Evolutionary conservation across 164 flowering plant species (phyloP), one percentile per base, ranked within the genome.

Genomic region (Vitis rupestris): DNA sequence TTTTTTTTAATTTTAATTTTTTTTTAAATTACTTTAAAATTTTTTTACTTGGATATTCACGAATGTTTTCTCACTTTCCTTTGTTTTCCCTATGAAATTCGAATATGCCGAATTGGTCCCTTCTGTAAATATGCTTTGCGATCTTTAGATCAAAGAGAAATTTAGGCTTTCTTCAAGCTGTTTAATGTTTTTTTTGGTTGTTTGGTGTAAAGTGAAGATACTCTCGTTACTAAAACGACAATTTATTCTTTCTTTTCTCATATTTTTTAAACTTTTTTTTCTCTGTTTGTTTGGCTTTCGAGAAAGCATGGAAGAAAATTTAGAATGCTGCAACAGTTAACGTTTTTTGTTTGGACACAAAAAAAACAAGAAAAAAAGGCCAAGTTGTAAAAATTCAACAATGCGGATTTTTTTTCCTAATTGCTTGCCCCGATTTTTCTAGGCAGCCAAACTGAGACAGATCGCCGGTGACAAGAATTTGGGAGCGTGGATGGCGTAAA

Each of bases 121-220:
- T 23, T 72, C 11, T 72, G 74, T 72, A 72, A 12, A 72, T 65
- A 65, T 29, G 37, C 14, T 27, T 64, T 17, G 50, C 49, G 61
- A 53, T 51, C 61, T 11, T 49, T 13, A 19, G 19, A 61, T 15
- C 1, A 14, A 27, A 0, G 51, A 10, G 16, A 11, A 44, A 44
- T 62, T 47, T 62, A 62, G 65, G 51, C 27, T 47, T 62, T 62
- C 16, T 44, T 62, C 27, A 31, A n/a, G 48, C 10, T 62, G 10
- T 62, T 47, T 4, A 1, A 10, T 13, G 10, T 23, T 27, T 47
- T 62, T 23, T 31, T 47, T 15, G 27, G 27, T 31, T 62, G 51
- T 60, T 60, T 10, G n/a, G 13, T 10, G 10, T 23, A 31, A 55
- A 14, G 3, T 4, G 19, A 55, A 55, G 59, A 55, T 55, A 55